A percentile compares a stretch with the other conserved stretches of the same genome.
phyloP scores from a whole-genome alignment of 305 asterid species.

The Andrographis paniculata region DNA sequence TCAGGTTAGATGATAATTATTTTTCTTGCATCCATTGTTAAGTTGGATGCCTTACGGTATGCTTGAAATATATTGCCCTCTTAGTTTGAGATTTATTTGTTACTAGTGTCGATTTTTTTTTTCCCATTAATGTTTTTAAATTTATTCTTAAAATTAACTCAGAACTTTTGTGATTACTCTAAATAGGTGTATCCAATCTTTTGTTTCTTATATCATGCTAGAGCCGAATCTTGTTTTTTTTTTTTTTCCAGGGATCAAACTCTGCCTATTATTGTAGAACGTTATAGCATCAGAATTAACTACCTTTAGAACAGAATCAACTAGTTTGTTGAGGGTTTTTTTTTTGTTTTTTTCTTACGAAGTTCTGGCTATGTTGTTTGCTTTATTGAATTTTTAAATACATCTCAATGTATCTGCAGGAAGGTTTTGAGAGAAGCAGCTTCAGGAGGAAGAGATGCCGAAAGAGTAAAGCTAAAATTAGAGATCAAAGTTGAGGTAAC shows the following conservation, averaged over 20 bases:
- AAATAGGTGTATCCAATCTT: no score
- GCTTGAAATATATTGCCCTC: no score
- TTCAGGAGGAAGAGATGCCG: conserved; percentile 84
- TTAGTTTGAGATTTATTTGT: no score
- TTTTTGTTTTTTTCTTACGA: neutral
- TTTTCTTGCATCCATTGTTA: neutral
- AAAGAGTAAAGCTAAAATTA: conserved; percentile 70
- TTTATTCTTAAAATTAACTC: no score
- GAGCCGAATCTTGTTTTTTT: no score
- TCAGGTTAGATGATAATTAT: conserved; percentile 44
- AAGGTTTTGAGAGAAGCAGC: conserved; percentile 88
- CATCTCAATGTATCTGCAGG: conserved; percentile 27
- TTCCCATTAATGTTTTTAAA: no score
- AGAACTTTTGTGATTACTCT: no score
- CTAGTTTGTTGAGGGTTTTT: neutral
- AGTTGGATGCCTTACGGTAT: neutral
- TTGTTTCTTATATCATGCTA: no score
- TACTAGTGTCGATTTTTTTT: no score
- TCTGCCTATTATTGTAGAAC: no score
- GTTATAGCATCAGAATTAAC: no score
- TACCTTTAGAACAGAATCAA: neutral
- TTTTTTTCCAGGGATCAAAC: no score
- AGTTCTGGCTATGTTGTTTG: neutral
- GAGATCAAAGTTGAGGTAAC: conserved; percentile 81
- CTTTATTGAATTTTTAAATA: conserved; percentile 10